Evolutionary conservation across 2,329 filamentous ascomycete genomes (phyloP).

Genomic region (Trichoderma gracile): DNA sequence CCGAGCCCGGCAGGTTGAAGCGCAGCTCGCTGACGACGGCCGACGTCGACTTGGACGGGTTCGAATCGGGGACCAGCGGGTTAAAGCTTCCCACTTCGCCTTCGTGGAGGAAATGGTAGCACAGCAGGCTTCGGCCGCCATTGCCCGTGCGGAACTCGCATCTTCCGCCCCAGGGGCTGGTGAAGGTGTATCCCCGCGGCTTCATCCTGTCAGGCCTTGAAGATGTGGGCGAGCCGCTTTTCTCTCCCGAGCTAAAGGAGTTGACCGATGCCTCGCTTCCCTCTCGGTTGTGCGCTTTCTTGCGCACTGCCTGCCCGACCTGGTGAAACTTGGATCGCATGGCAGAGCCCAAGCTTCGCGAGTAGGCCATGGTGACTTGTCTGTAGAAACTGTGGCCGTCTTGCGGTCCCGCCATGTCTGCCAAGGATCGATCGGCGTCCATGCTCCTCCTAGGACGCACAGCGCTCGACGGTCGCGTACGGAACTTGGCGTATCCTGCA

Average conservation of each 20-base stretch:
- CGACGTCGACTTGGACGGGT: constrained; percentile 35
- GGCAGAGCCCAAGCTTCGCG: constrained; percentile 51
- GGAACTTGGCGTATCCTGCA: constrained; percentile 59
- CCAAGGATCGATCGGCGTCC: constrained; percentile 33
- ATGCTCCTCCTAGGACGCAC: constrained; percentile 46
- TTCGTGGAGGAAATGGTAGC: constrained; percentile 67
- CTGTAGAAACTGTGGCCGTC: constrained; percentile 23
- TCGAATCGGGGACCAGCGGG: constrained; percentile 43
- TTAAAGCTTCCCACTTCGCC: constrained; percentile 42
- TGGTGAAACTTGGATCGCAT: constrained; percentile 49
- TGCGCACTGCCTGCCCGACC: constrained; percentile 34
- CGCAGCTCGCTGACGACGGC: constrained; percentile 76
- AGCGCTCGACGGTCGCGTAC: constrained; percentile 34
- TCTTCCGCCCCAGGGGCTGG: constrained; percentile 80
- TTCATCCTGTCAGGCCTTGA: constrained; percentile 38
- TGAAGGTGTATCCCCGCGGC: constrained; percentile 72
- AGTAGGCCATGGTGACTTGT: constrained; percentile 61
- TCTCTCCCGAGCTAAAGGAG: constrained; percentile 38
- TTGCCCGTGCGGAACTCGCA: constrained; percentile 83
- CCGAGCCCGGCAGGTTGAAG: constrained; percentile 75
- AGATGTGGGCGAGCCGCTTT: constrained; percentile 16
- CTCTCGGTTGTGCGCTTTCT: constrained; percentile 34
- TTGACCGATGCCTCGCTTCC: constrained; percentile 37
- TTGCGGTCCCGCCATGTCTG: constrained; percentile 22
- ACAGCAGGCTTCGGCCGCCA: constrained; percentile 72